A percentile compares a stretch with the other conserved stretches of the same genome.
Evolutionary conservation across 495 filamentous ascomycete species (phyloP).

Genomic region (Talaromyces ruber): DNA sequence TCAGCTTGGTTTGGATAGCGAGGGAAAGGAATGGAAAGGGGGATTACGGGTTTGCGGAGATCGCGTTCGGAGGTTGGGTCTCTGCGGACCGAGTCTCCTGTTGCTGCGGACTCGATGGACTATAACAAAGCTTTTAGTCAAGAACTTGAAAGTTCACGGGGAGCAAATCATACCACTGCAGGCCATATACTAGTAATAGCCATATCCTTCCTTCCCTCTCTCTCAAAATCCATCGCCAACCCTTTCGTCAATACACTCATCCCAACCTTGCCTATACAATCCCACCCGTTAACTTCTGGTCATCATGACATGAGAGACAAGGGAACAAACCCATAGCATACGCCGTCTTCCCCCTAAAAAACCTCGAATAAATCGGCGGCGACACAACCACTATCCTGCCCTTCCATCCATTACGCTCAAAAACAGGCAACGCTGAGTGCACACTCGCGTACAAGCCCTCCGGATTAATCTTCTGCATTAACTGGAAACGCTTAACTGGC

Average conservation of each 20-base stretch:
- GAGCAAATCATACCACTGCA: conserved; percentile 44
- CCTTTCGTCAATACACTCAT: conserved; percentile 81
- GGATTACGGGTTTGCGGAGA: conserved; percentile 51
- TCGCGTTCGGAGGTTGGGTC: conserved; percentile 41
- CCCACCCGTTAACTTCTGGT: neutral
- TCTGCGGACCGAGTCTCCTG: conserved; percentile 36
- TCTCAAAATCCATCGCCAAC: conserved; percentile 71
- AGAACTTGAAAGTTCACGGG: neutral
- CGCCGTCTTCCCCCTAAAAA: conserved; percentile 79
- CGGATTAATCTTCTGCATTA: conserved; percentile 76
- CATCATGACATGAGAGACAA: neutral
- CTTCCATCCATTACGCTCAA: conserved; percentile 41
- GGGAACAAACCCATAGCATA: conserved; percentile 64
- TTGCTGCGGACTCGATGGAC: conserved; percentile 70
- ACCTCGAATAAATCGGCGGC: conserved; percentile 78
- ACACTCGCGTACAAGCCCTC: conserved; percentile 58
- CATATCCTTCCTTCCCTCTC: conserved; percentile 59
- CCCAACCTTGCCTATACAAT: conserved; percentile 52
- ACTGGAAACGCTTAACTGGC: conserved; percentile 67
- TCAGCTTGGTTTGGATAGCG: neutral
- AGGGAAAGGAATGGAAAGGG: neutral
- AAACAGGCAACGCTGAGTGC: conserved; percentile 57
- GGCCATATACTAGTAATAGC: conserved; percentile 80
- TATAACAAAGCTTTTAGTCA: conserved; percentile 3
- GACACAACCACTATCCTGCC: conserved; percentile 72